Base-by-base conservation (phyloP, 257 asterid genomes). In the Haberlea rhodopensis region DNA sequence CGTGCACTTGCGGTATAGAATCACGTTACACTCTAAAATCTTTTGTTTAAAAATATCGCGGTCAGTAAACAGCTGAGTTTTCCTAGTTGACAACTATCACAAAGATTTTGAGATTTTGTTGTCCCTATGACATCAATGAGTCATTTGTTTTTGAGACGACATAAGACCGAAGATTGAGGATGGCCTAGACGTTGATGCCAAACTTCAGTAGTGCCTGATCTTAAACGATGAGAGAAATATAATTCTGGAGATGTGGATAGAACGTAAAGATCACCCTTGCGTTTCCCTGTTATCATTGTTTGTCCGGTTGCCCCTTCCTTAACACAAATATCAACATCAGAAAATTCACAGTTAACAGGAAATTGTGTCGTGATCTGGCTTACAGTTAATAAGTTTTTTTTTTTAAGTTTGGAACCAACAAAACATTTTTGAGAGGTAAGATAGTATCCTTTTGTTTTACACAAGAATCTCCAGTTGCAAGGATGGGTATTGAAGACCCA, bases 161-260 rank as follows among this genome's bases (percentile, higher is more conserved):
- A 25, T 1, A 67, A 24, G 40, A 26, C 21, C 9, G 57, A 67
- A n/a, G 26, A 25, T 66, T 66, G 71, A 5, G 63, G 71, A 34
- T 66, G 71, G 6, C 71, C 63, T 7, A 66, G 20, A 32, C 71
- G 71, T 55, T 66, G 71, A 26, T 66, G 63, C 63, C 71, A 66
- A 16, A 66, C 18, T 15, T 32, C 37, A 15, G 52, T 15, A 1
- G 11, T 7, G 11, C 26, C 53, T 16, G 49, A 53, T 16, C 31
- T 31, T 7, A 43, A 45, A n/a, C n/a, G 20, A 62, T 62, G 20
- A 21, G 67, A 62, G 37, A 62, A 62, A 40, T 62, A 5, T 13
- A 27, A n/a, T 63, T 46, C 53, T 22, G 57, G 43, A 16, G 37
- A 19, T 7, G 13, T 25, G 43, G 68, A 21, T n/a, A n/a, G 34